A percentile compares a stretch with the other conserved stretches of the same genome.
Evolutionary conservation across 2,329 filamentous ascomycete genomes (phyloP).

Genomic region (Coleophoma crateriformis): DNA sequence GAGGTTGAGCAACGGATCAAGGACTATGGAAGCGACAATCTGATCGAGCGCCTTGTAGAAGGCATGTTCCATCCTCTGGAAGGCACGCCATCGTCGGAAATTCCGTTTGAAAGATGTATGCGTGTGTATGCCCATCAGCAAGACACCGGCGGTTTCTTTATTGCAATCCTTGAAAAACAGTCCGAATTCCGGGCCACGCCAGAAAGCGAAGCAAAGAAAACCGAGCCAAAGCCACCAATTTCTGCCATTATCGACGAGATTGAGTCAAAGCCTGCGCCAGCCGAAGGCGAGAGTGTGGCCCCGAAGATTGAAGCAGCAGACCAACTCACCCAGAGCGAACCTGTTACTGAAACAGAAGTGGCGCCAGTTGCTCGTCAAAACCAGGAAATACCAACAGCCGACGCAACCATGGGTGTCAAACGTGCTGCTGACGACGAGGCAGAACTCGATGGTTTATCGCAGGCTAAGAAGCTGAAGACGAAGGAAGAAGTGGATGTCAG

Average conservation of each 20-base stretch:
- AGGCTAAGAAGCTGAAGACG: conserved; percentile 43
- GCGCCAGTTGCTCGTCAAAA: conserved; percentile 25
- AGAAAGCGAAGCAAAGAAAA: conserved; percentile 52
- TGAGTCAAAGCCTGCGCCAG: conserved; percentile 25
- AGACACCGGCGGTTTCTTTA: conserved; percentile 97
- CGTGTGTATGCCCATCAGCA: conserved; percentile 92
- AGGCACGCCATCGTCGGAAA: conserved; percentile 45
- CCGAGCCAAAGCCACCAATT: conserved; percentile 32
- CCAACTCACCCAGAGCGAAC: conserved; percentile 12
- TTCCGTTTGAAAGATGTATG: conserved; percentile 87
- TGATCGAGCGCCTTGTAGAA: conserved; percentile 65
- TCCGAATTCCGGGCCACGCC: conserved; percentile 75
- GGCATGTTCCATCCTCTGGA: conserved; percentile 75
- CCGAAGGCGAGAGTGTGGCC: conserved; percentile 19
- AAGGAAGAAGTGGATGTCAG: conserved; percentile 23
- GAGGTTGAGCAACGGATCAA: conserved; percentile 69
- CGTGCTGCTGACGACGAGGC: conserved; percentile 29
- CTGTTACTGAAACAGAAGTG: conserved; percentile 21
- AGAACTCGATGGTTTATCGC: conserved; percentile 12
- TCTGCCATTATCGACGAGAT: conserved; percentile 35
- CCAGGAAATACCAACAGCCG: conserved; percentile 16
- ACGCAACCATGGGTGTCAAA: conserved; percentile 25
- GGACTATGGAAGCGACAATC: conserved; percentile 48
- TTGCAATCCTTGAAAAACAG: conserved; percentile 89
- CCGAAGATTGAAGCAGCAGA: conserved; percentile 26